These are phyloP conservation scores for Monilinia fructicola DNA, from an alignment of 2,329 filamentous ascomycete genomes.

Conservation along the genomic window DNA sequence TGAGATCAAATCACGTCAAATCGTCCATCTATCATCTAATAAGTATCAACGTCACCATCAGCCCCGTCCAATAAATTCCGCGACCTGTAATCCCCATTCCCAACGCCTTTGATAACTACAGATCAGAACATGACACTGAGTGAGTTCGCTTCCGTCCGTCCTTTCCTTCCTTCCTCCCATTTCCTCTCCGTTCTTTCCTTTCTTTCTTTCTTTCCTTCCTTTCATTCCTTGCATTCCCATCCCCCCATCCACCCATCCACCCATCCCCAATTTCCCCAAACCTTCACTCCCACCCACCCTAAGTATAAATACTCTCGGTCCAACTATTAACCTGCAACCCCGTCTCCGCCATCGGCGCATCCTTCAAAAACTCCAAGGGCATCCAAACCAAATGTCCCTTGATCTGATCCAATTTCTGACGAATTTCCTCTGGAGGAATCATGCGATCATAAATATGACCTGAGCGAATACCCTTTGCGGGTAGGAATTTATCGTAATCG, in stretches of 20 bases:
- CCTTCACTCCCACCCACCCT: background rate
- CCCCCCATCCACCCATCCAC: background rate
- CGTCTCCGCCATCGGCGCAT: slow-evolving; percentile 83
- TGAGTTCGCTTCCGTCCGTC: too few species aligned
- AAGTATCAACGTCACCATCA: too few species aligned
- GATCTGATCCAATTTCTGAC: slow-evolving; percentile 73
- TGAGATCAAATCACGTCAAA: too few species aligned
- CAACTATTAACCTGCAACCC: slow-evolving; percentile 74
- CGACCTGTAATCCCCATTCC: too few species aligned
- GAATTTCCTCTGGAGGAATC: slow-evolving; percentile 69
- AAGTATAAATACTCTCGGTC: slow-evolving; percentile 86
- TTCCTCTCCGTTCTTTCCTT: too few species aligned
- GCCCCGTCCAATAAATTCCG: too few species aligned
- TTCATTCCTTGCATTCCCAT: too few species aligned
- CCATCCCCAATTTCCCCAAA: background rate
- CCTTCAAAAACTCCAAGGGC: slow-evolving; percentile 81
- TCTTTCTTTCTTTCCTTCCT: too few species aligned
- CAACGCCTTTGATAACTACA: too few species aligned
- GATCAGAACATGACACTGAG: too few species aligned
- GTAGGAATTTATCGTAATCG: slow-evolving; percentile 81
- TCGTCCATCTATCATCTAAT: too few species aligned
- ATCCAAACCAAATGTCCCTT: slow-evolving; percentile 93
- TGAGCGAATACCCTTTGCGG: slow-evolving; percentile 67
- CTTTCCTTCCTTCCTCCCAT: too few species aligned
- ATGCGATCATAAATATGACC: slow-evolving; percentile 86